These are phyloP conservation scores for Phyllostachys edulis DNA, from an alignment of 176 grass and related monocot genomes.

Conservation along the genomic window DNA sequence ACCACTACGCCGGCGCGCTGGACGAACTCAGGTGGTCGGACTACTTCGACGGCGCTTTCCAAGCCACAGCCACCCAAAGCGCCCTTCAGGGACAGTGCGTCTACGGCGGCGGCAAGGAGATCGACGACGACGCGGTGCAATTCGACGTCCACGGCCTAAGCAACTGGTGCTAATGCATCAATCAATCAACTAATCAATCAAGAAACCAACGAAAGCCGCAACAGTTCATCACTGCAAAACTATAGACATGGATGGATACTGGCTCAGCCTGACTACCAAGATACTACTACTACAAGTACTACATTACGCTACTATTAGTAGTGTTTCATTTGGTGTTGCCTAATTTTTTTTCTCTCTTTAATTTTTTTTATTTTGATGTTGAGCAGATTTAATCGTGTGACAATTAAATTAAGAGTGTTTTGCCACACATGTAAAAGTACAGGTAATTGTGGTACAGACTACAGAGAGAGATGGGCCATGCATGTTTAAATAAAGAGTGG, in stretches of 20 bases:
- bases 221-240: not conserved
- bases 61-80: constrained; percentile 32
- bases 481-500: constrained; percentile 39
- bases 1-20: constrained; percentile 39
- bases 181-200: too few relatives aligned
- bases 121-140: constrained; percentile 31
- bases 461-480: constrained; percentile 13
- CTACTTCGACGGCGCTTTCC: constrained; percentile 55
- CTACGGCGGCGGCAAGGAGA: constrained; percentile 33
- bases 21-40: constrained; percentile 60
- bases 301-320: constrained; percentile 1
- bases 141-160: constrained; percentile 43
- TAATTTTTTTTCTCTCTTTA: not conserved
- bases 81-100: constrained; percentile 43
- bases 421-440: constrained; percentile 46
- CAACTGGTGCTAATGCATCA: constrained; percentile 45
- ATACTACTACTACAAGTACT: not conserved
- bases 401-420: constrained; percentile 3
- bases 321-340: constrained; percentile 6
- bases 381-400: constrained; percentile 4
- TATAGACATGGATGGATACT: constrained; percentile 6
- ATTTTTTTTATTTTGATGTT: not conserved
- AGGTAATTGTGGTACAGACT: constrained; percentile 23
- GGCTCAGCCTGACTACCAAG: not conserved
- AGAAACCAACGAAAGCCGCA: not conserved